phyloP scores from a whole-genome alignment of 768 basidiomycete species.

The Tulasnella calospora region DNA sequence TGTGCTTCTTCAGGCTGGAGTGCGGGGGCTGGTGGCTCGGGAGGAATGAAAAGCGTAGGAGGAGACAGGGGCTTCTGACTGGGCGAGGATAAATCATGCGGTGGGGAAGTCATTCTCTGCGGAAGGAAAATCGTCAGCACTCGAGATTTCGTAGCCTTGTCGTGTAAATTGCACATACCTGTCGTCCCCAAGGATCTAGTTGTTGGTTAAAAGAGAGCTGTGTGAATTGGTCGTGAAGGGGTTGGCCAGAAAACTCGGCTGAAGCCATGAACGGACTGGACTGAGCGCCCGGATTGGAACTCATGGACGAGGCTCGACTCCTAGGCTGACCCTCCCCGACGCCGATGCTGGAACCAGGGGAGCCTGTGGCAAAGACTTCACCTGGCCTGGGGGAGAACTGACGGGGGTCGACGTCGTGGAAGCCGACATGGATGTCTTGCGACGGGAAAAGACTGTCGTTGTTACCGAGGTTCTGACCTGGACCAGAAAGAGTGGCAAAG shows the following conservation, averaged over 20 bases:
- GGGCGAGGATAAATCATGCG: background rate
- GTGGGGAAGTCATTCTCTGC: conserved; percentile 4
- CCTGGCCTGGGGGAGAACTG: conserved; percentile 12
- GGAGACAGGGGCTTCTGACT: conserved; percentile 59
- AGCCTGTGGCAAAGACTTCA: conserved; percentile 5
- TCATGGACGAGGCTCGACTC: conserved; percentile 20
- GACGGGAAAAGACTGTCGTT: background rate
- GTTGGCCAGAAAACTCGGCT: background rate
- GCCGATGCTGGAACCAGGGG: conserved; percentile 17
- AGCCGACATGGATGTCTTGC: background rate
- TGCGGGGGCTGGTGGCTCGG: conserved; percentile 39
- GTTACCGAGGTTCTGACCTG: background rate
- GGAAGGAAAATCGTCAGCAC: background rate
- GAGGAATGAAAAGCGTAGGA: conserved; percentile 53
- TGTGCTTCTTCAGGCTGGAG: conserved; percentile 49
- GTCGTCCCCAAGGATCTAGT: background rate
- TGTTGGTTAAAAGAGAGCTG: conserved; percentile 1
- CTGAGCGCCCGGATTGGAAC: conserved; percentile 15
- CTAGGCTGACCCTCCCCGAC: background rate
- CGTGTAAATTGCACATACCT: background rate
- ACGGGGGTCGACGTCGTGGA: conserved; percentile 13
- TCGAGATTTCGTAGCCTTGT: background rate
- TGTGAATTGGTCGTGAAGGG: conserved; percentile 15
- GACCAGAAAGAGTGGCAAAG: background rate
- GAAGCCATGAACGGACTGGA: conserved; percentile 8